Evolutionary conservation across 2,329 filamentous ascomycete genomes (phyloP).

Genomic region (Pseudogymnoascus verrucosus): DNA sequence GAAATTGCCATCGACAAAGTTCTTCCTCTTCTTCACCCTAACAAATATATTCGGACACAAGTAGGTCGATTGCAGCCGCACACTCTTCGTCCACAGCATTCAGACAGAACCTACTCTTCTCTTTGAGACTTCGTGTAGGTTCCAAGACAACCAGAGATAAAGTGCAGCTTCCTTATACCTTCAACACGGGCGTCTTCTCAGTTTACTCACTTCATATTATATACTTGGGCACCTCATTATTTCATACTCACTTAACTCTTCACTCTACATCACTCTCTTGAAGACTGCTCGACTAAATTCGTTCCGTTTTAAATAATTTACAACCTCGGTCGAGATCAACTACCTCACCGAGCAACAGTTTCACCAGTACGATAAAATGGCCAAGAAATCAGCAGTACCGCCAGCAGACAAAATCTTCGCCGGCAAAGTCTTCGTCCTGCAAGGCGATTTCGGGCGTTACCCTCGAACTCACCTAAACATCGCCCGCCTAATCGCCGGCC

Average conservation of each 20-base stretch:
- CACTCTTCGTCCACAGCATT: slow-evolving; percentile 91
- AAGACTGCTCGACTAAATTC: background rate
- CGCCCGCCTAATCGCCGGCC: slow-evolving; percentile 53
- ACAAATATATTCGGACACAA: slow-evolving; percentile 73
- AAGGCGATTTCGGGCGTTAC: slow-evolving; percentile 44
- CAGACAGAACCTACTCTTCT: slow-evolving; percentile 83
- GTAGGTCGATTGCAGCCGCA: slow-evolving; percentile 86
- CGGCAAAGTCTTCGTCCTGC: slow-evolving; percentile 45
- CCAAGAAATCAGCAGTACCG: slow-evolving; percentile 14
- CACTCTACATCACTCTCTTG: background rate
- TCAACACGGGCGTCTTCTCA: background rate
- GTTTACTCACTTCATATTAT: background rate
- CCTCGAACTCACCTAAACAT: slow-evolving; percentile 47
- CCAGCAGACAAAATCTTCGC: slow-evolving; percentile 38
- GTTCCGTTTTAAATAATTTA: background rate
- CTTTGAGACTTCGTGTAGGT: slow-evolving; percentile 70
- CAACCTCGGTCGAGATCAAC: background rate
- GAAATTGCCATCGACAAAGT: slow-evolving; percentile 64
- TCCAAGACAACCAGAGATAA: background rate
- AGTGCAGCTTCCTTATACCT: background rate
- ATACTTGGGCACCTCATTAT: background rate
- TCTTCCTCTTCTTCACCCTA: background rate
- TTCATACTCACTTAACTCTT: background rate
- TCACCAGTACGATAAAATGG: slow-evolving; percentile 8
- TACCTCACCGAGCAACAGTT: background rate